Conservation (phyloP, 352 stramenopile genomes). For the Globisporangium viniferum region DNA sequence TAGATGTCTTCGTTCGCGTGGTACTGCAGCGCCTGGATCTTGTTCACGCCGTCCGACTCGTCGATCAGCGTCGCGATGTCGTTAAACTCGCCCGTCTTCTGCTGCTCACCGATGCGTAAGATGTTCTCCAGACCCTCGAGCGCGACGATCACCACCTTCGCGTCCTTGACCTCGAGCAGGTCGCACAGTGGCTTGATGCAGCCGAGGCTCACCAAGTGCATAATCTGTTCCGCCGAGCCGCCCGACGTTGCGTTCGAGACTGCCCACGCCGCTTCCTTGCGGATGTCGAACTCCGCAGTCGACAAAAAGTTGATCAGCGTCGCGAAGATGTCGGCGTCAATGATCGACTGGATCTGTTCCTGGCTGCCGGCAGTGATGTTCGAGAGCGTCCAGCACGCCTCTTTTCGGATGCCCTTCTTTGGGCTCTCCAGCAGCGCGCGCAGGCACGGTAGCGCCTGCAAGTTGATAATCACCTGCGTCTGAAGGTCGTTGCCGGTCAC, state of each 20-base stretch:
- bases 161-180: constrained; percentile 94
- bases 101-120: constrained; percentile 86
- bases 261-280: constrained; percentile 84
- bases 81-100: constrained; percentile 87
- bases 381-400: constrained; percentile 99
- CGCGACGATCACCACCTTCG: constrained; percentile 98
- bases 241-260: constrained; percentile 88
- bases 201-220: constrained; percentile 94
- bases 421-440: constrained; percentile 91
- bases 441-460: constrained; percentile 96
- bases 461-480: constrained; percentile 99
- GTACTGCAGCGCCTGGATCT: constrained; percentile 98
- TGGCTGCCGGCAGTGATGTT: constrained; percentile 99
- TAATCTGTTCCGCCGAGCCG: constrained; percentile 94
- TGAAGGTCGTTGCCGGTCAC: constrained; percentile 99
- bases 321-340: constrained; percentile 97
- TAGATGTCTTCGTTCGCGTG: constrained; percentile 96
- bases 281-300: constrained; percentile 96
- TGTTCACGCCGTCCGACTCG: constrained; percentile 95
- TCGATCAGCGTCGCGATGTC: constrained; percentile 94
- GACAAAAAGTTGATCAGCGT: constrained; percentile 95
- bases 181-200: constrained; percentile 98
- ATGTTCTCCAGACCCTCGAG: constrained; percentile 99
- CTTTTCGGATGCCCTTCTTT: constrained; percentile 99
- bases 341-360: constrained; percentile 98